Evolutionary conservation across 2,329 filamentous ascomycete species (phyloP), one percentile per base, ranked within the genome.

Genomic region (Botryotinia convoluta): DNA sequence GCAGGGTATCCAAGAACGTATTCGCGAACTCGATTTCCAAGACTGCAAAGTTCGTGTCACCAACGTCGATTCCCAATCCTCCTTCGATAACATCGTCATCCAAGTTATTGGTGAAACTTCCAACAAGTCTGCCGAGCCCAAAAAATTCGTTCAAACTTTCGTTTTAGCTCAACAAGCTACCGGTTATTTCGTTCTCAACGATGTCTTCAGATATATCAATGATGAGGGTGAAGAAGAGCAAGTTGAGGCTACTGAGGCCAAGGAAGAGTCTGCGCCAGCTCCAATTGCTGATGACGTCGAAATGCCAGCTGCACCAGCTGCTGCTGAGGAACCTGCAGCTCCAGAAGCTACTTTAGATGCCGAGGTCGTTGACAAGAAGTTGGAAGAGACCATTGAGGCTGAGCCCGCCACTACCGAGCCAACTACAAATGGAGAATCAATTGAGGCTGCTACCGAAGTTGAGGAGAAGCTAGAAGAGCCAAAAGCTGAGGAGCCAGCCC

Each of bases 81-180:
- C 95, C 16, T 92, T 91, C 82, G 90, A 95, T 75, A 97, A 95
- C 85, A 98, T 99, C 78, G 91, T 99, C 79, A 97, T 99, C 80
- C 95, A 97, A 83, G 96, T 98, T 79, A 98, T 99, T 81, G 96
- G 96, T 77, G 95, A 98, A 85, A 97, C 96, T 80, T 97, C 95
- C 80, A 98, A 97, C 89, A 97, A 97, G 84, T 90, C 90, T 67
- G 91, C 91, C 76, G 93, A 96, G 74, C 93, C 95, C 80, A 95
- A 93, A 86, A 98, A 98, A 83, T 99, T 99, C 81, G 92, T 95
- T 59, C 96, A 99, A 87, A 98, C 95, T 70, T 99, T 99, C 79
- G 93, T 99, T 76, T 92, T 99, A 76, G 96, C 96, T 67, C 91
- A 95, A 83, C 96, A 99, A 85, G 94, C 94, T 68, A 97, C 95